Conservation (phyloP, 352 stramenopile genomes). For the Stephanocyclus meneghinianus region DNA sequence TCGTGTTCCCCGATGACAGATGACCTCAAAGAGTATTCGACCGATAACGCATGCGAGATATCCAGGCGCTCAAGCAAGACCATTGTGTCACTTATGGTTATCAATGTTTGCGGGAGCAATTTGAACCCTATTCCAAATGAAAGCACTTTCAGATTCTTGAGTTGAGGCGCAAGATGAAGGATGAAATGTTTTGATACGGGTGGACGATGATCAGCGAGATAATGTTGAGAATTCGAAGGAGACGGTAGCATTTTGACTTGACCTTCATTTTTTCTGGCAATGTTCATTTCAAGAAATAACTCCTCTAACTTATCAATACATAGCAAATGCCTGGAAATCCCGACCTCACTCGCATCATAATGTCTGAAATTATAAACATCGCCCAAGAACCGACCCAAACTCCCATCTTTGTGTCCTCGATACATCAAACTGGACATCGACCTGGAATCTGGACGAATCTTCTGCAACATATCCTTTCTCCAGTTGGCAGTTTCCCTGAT, state of each 20-base stretch:
- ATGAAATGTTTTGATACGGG: conserved; percentile 7
- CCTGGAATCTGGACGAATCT: not conserved
- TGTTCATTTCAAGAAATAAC: conserved; percentile 12
- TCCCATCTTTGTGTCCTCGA: not conserved
- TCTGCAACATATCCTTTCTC: not conserved
- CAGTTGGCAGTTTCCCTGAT: not conserved
- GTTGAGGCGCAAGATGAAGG: not conserved
- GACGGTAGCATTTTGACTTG: not conserved
- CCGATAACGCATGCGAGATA: conserved; percentile 12
- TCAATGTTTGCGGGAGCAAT: not conserved
- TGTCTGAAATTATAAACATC: not conserved
- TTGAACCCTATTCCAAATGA: conserved; percentile 11
- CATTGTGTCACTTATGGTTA: not conserved
- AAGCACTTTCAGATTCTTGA: conserved; percentile 10
- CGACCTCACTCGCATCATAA: not conserved
- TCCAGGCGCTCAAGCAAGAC: not conserved
- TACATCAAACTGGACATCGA: not conserved
- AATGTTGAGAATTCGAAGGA: conserved; percentile 7
- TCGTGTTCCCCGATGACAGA: not conserved
- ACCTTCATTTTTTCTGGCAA: not conserved
- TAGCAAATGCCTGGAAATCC: not conserved
- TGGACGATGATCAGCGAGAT: not conserved
- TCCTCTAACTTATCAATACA: not conserved
- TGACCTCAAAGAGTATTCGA: not conserved
- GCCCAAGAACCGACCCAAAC: not conserved